phyloP scores from a whole-genome alignment of 257 asterid genomes.

The Plectranthus barbatus region DNA sequence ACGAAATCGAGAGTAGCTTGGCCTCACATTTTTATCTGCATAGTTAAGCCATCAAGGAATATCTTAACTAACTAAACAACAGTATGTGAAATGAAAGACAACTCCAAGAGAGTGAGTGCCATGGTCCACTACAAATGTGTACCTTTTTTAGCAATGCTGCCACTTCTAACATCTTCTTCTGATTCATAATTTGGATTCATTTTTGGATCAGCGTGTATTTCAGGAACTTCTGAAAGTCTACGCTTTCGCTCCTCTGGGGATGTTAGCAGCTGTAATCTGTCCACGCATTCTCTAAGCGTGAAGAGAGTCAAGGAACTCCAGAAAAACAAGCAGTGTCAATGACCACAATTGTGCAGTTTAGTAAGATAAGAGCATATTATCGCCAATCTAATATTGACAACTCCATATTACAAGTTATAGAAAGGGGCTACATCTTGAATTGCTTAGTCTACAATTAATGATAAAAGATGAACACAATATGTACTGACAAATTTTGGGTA shows the following conservation, averaged over 20 bases:
- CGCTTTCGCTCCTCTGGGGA: constrained; percentile 71
- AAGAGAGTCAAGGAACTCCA: constrained; percentile 56
- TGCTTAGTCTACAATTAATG: background rate
- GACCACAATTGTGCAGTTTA: background rate
- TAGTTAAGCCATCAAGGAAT: constrained; percentile 5
- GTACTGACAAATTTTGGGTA: background rate
- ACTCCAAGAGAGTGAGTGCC: background rate
- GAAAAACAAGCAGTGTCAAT: background rate
- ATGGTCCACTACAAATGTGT: background rate
- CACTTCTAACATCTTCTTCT: constrained; percentile 45
- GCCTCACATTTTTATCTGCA: constrained; percentile 30
- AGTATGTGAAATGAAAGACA: background rate
- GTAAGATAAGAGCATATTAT: background rate
- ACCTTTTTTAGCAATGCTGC: constrained; percentile 38
- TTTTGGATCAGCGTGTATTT: constrained; percentile 71
- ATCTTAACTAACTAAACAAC: background rate
- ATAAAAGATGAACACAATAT: background rate
- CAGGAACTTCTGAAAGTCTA: constrained; percentile 56
- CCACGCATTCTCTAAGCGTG: constrained; percentile 68
- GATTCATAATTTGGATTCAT: constrained; percentile 69
- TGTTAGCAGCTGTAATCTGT: constrained; percentile 52
- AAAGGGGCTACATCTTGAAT: background rate
- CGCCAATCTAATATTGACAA: background rate
- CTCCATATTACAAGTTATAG: background rate
- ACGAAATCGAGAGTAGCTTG: constrained; percentile 18